Evolutionary conservation across 2,329 filamentous ascomycete genomes (phyloP).

Genomic region (Neoarthrinium moseri): DNA sequence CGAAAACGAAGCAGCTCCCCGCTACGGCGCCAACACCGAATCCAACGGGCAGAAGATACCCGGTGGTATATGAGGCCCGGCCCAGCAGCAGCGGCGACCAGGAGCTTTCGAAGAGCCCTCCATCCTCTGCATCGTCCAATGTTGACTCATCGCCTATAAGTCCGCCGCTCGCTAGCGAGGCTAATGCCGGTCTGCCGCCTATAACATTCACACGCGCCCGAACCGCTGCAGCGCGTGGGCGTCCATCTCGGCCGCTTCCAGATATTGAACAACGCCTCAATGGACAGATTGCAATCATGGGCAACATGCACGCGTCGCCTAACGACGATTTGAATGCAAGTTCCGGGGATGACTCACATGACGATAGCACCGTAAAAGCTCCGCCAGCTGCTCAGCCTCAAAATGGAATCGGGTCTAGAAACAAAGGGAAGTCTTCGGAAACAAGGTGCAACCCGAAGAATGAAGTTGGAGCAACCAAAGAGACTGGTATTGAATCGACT

Average conservation of each 20-base stretch:
- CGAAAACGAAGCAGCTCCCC: constrained; percentile 11
- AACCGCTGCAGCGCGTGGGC: not conserved
- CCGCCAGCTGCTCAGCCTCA: not conserved
- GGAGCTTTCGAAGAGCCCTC: constrained; percentile 22
- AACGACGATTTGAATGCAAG: constrained; percentile 4
- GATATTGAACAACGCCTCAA: constrained; percentile 4
- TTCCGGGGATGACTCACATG: constrained; percentile 7
- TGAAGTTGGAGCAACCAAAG: constrained; percentile 11
- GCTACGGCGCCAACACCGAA: not conserved
- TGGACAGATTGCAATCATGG: not conserved
- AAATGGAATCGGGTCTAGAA: not conserved
- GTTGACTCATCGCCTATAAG: constrained; percentile 34
- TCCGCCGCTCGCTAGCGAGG: constrained; percentile 30
- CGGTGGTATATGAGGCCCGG: not conserved
- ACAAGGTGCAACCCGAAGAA: not conserved
- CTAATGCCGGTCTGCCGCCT: constrained; percentile 11
- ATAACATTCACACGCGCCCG: constrained; percentile 16
- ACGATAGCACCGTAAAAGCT: not conserved
- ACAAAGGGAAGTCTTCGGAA: constrained; percentile 2
- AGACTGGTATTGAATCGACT: constrained; percentile 8
- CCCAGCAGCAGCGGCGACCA: not conserved
- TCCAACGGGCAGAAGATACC: constrained; percentile 3
- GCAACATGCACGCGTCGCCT: not conserved
- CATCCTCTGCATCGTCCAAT: constrained; percentile 25
- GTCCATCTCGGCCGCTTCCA: constrained; percentile 2